Evolutionary conservation across 192 early-diverging fungal genomes (phyloP).

Genomic region (Powellomyces hirtus): DNA sequence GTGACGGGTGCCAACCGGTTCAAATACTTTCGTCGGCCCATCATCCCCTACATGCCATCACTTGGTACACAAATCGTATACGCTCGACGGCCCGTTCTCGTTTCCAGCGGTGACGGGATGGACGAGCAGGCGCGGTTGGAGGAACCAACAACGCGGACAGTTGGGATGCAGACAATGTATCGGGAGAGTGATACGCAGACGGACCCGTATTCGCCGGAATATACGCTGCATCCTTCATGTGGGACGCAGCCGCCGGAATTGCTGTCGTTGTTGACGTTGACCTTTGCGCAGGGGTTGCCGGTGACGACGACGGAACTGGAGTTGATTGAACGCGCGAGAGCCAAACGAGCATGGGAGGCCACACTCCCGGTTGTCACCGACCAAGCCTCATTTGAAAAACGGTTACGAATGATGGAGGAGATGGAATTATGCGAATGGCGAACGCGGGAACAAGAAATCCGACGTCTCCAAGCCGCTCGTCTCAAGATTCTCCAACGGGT

Average conservation of each 20-base stretch:
- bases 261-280: slow-evolving; percentile 56
- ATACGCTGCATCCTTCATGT: slow-evolving; percentile 37
- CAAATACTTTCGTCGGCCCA: slow-evolving; percentile 61
- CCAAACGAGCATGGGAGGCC: slow-evolving; percentile 60
- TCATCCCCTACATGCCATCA: slow-evolving; percentile 57
- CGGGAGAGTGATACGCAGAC: slow-evolving; percentile 60
- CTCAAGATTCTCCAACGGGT: slow-evolving; percentile 50
- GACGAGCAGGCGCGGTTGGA: slow-evolving; percentile 12
- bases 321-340: slow-evolving; percentile 62
- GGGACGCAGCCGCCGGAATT: slow-evolving; percentile 50
- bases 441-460: slow-evolving; percentile 57
- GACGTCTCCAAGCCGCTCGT: slow-evolving; percentile 49
- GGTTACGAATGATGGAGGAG: slow-evolving; percentile 65
- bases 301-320: slow-evolving; percentile 55
- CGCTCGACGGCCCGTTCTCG: slow-evolving; percentile 32
- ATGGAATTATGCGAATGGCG: slow-evolving; percentile 65
- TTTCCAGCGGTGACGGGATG: neutral
- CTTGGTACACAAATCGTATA: slow-evolving; percentile 57
- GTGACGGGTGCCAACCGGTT: slow-evolving; percentile 52
- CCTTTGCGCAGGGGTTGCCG: slow-evolving; percentile 53
- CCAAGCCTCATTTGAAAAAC: slow-evolving; percentile 49
- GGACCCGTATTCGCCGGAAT: slow-evolving; percentile 63
- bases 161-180: slow-evolving; percentile 53
- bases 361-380: slow-evolving; percentile 54
- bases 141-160: slow-evolving; percentile 37